These are phyloP conservation scores for Epichloe gansuensis DNA, from an alignment of 2,329 filamentous ascomycete species.

Conservation along the genomic window DNA sequence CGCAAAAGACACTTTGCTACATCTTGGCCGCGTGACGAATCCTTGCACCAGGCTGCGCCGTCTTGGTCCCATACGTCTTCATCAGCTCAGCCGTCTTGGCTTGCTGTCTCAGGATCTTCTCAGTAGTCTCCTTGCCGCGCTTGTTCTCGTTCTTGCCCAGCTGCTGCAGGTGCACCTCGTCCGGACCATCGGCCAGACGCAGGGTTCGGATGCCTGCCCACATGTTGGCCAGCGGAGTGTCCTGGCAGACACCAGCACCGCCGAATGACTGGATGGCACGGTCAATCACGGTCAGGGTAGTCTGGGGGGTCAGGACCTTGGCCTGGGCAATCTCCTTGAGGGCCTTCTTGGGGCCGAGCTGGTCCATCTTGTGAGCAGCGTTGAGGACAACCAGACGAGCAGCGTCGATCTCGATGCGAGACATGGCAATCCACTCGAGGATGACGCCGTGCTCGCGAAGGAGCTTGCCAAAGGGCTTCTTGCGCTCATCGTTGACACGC, in stretches of 20 bases:
- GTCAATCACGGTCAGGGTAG: constrained; percentile 78
- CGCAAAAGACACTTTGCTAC: constrained; percentile 15
- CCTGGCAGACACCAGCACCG: constrained; percentile 81
- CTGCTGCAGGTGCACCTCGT: constrained; percentile 85
- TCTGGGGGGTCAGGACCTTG: constrained; percentile 73
- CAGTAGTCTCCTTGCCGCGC: constrained; percentile 46
- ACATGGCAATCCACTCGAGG: constrained; percentile 86
- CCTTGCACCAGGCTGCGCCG: constrained; percentile 36
- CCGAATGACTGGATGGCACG: constrained; percentile 88
- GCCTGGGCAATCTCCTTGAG: constrained; percentile 90
- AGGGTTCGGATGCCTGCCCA: constrained; percentile 73
- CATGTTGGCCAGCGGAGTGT: constrained; percentile 79
- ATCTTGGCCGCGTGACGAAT: constrained; percentile 36
- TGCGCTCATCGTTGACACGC: constrained; percentile 80
- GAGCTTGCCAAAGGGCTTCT: constrained; percentile 82
- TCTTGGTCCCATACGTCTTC: constrained; percentile 38
- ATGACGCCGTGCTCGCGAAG: constrained; percentile 86
- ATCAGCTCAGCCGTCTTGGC: constrained; percentile 53
- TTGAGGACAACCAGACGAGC: constrained; percentile 85
- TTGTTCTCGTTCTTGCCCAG: constrained; percentile 72
- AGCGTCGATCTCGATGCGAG: constrained; percentile 85
- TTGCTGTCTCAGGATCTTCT: constrained; percentile 51
- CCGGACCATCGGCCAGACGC: constrained; percentile 81
- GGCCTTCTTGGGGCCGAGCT: constrained; percentile 74
- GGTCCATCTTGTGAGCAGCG: constrained; percentile 89